phyloP scores from a whole-genome alignment of 805 yeast species.

The Komagataella pastoris region DNA sequence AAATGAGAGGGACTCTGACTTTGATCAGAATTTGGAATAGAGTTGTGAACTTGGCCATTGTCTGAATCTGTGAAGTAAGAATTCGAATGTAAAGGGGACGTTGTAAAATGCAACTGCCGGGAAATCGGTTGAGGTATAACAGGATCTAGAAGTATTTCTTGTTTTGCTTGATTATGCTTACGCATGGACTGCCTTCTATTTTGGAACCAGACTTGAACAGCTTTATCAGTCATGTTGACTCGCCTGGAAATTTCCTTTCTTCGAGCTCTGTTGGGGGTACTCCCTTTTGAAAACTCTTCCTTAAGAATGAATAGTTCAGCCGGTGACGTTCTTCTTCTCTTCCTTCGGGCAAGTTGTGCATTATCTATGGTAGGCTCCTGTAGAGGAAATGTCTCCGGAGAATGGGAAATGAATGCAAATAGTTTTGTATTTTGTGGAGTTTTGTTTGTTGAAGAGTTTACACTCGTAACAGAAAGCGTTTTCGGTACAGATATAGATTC shows the following conservation, averaged over 20 bases:
- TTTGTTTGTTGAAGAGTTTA: not conserved
- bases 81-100: not conserved
- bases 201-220: slow-evolving; percentile 98
- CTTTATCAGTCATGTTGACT: slow-evolving; percentile 93
- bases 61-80: not conserved
- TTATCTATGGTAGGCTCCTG: slow-evolving; percentile 80
- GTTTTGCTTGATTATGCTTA: slow-evolving; percentile 20
- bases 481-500: not conserved
- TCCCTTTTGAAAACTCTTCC: slow-evolving; percentile 59
- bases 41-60: not conserved
- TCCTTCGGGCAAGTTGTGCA: slow-evolving; percentile 86
- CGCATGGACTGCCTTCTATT: slow-evolving; percentile 80
- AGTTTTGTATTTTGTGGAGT: slow-evolving; percentile 14
- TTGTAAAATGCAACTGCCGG: slow-evolving; percentile 7
- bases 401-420: slow-evolving; percentile 87
- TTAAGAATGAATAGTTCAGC: slow-evolving; percentile 73
- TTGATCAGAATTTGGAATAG: not conserved
- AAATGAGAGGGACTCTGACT: not conserved
- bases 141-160: slow-evolving; percentile 16
- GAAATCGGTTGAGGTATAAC: slow-evolving; percentile 13
- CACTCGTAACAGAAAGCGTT: not conserved
- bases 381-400: slow-evolving; percentile 76
- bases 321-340: slow-evolving; percentile 90
- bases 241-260: slow-evolving; percentile 67
- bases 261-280: slow-evolving; percentile 69